Conservation (phyloP, 1,284 basidiomycete genomes). For the Naganishia sp. region DNA sequence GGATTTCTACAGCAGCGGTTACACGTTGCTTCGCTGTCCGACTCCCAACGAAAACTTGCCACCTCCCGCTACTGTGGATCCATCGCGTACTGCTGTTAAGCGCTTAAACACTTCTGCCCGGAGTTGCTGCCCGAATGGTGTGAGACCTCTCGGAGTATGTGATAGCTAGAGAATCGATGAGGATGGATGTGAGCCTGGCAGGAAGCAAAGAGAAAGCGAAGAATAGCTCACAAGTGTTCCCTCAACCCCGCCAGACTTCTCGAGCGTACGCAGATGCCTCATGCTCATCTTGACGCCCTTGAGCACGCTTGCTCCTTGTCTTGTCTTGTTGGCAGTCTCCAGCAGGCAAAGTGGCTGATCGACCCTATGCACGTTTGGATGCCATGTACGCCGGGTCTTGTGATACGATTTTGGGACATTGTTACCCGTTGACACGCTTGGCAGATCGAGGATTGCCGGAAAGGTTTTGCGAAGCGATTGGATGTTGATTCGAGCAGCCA, state of each 20-base stretch:
- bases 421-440: conserved; percentile 62
- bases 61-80: conserved; percentile 1
- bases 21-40: not conserved
- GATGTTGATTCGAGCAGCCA: conserved; percentile 24
- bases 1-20: not conserved
- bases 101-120: conserved; percentile 47
- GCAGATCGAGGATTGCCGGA: conserved; percentile 48
- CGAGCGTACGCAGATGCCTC: conserved; percentile 44
- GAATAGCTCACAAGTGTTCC: conserved; percentile 47
- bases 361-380: conserved; percentile 72
- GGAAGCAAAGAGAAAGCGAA: not conserved
- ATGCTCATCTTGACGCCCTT: conserved; percentile 46
- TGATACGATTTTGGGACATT: conserved; percentile 86
- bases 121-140: conserved; percentile 46
- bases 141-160: conserved; percentile 44
- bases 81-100: conserved; percentile 38
- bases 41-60: conserved; percentile 19
- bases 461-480: conserved; percentile 39
- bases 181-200: not conserved
- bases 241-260: conserved; percentile 53
- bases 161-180: conserved; percentile 42
- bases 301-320: conserved; percentile 32
- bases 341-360: conserved; percentile 44
- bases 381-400: conserved; percentile 87
- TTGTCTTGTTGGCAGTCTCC: conserved; percentile 31